Percentiles rank a stretch among this genome's conserved stretches.
phyloP scores from a whole-genome alignment of 768 basidiomycete species.

The Cystobasidium onofrii region DNA sequence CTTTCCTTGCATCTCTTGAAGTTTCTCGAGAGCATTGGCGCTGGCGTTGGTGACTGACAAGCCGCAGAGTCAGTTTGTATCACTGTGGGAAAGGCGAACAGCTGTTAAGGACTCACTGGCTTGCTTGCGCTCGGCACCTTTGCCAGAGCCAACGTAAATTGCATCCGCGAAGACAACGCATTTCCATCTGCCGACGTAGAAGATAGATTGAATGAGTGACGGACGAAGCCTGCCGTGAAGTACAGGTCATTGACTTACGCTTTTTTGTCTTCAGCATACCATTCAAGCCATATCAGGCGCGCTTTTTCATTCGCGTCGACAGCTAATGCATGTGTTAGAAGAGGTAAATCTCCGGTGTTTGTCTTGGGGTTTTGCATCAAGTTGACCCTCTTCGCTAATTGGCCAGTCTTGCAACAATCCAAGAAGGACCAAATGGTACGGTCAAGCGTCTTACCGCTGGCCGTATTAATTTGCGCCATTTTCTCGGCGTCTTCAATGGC shows the following conservation, averaged over 20 bases:
- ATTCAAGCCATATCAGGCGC: slow-evolving; percentile 17
- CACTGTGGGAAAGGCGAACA: no score
- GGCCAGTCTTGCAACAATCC: background rate
- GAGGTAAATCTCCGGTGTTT: slow-evolving; percentile 10
- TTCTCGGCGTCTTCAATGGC: slow-evolving; percentile 9
- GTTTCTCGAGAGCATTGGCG: slow-evolving; percentile 20
- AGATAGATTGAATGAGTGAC: no score
- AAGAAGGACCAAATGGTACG: background rate
- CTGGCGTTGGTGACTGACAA: slow-evolving; percentile 2
- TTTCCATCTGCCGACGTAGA: slow-evolving; percentile 10
- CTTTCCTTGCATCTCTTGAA: slow-evolving; percentile 8
- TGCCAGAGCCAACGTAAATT: slow-evolving; percentile 12
- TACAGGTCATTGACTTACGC: no score
- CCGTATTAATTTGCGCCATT: background rate
- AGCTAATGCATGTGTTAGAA: slow-evolving; percentile 12
- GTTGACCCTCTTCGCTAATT: slow-evolving; percentile 11
- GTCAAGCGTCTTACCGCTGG: background rate
- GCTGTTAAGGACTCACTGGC: background rate
- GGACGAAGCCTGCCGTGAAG: no score
- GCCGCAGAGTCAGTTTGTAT: background rate
- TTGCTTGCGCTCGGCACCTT: slow-evolving; percentile 14
- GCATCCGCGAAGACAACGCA: slow-evolving; percentile 22
- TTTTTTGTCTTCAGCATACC: slow-evolving; percentile 24
- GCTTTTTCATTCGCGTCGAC: slow-evolving; percentile 20
- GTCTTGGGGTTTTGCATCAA: background rate